Evolutionary conservation across 106 monocot species (phyloP).

Genomic region (Allium fistulosum): DNA sequence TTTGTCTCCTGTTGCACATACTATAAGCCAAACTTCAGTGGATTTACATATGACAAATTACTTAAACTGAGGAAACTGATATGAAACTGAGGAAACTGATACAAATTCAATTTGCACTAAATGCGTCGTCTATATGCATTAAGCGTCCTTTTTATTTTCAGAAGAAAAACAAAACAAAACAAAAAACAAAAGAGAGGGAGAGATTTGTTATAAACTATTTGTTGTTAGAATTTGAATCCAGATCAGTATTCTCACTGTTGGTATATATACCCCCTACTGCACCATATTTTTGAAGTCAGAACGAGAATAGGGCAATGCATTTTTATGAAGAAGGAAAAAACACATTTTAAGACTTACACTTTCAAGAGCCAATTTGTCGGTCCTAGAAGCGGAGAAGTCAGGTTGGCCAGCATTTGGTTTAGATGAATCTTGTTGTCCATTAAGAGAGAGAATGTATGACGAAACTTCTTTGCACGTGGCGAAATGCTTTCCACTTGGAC

Average conservation of each 20-base stretch:
- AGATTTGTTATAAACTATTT: no score
- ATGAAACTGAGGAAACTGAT: no score
- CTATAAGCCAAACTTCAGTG: conserved; percentile 3
- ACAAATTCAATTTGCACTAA: no score
- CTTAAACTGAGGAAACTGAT: not conserved
- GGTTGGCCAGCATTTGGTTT: conserved; percentile 4
- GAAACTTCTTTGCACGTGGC: conserved; percentile 63
- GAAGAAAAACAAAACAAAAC: no score
- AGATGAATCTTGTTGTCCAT: conserved; percentile 25
- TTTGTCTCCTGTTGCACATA: conserved; percentile 27
- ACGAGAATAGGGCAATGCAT: no score
- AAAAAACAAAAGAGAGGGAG: no score
- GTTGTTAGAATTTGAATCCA: no score
- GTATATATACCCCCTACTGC: no score
- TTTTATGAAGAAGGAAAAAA: not conserved
- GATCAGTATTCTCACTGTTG: no score
- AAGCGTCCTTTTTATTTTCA: no score
- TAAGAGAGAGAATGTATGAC: conserved; percentile 54
- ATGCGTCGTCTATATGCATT: no score
- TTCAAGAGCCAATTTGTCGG: conserved; percentile 12
- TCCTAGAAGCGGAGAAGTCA: not conserved
- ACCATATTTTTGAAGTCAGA: no score
- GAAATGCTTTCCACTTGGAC: conserved; percentile 65
- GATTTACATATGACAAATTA: not conserved
- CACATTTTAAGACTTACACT: conserved; percentile 23